Conservation (phyloP, 306 rosid genomes). For the Lathyrus tuberosus region DNA sequence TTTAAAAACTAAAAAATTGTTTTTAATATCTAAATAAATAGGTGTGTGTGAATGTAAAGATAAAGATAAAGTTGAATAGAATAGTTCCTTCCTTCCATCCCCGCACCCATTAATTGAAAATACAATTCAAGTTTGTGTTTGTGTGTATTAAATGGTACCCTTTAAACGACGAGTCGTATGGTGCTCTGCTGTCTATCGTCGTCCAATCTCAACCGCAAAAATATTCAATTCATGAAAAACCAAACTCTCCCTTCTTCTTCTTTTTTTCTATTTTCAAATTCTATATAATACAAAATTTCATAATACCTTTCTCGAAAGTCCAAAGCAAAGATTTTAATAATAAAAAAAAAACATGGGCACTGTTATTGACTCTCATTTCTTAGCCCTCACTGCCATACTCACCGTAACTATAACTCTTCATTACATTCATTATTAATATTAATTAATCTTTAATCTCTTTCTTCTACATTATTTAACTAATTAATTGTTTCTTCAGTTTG, state of each 20-base stretch:
- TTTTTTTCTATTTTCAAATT: not conserved
- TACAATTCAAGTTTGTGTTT: not conserved
- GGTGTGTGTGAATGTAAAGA: no score
- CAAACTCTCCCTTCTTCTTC: not conserved
- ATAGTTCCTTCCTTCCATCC: no score
- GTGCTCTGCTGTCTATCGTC: not conserved
- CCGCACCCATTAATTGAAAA: no score
- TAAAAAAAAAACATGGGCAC: constrained; percentile 51
- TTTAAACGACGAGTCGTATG: not conserved
- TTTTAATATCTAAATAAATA: no score
- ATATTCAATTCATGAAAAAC: not conserved
- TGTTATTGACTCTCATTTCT: constrained; percentile 81
- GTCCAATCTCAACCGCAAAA: not conserved
- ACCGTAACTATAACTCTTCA: constrained; percentile 52
- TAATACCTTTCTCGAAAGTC: not conserved
- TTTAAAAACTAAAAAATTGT: no score
- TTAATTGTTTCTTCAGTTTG: constrained; percentile 51
- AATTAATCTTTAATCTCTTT: not conserved
- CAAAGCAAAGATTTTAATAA: not conserved
- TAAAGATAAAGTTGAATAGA: no score
- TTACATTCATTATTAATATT: not conserved
- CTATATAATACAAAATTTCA: not conserved
- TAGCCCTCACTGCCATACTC: constrained; percentile 80
- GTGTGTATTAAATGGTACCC: not conserved
- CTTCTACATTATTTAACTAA: not conserved